Conservation (phyloP, 805 yeast genomes). For the Kuraishia borneana region DNA sequence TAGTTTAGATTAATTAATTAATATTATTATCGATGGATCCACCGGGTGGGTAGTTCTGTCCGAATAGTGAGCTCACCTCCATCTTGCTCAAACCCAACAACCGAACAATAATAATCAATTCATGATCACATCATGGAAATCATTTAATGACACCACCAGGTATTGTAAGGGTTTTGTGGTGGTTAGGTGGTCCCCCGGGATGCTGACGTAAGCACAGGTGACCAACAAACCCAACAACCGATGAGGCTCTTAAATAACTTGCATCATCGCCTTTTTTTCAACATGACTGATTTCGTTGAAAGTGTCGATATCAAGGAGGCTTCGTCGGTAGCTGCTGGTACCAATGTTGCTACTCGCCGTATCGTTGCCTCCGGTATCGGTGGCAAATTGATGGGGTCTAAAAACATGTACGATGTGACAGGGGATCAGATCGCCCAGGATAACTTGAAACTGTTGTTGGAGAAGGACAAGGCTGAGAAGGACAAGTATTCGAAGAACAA, state of each 20-base stretch:
- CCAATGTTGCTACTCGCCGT: constrained; percentile 57
- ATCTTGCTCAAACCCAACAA: too few relatives aligned
- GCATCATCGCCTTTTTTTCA: not conserved
- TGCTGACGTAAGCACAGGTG: too few relatives aligned
- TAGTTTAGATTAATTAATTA: too few relatives aligned
- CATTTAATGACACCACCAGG: too few relatives aligned
- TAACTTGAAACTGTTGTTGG: constrained; percentile 33
- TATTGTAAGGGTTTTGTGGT: too few relatives aligned
- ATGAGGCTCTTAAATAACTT: not conserved
- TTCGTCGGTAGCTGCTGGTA: constrained; percentile 74
- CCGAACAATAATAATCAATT: too few relatives aligned
- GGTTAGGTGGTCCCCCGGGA: too few relatives aligned
- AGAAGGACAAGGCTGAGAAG: constrained; percentile 30
- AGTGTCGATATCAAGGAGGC: constrained; percentile 55
- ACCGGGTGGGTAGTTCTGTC: too few relatives aligned
- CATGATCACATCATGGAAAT: too few relatives aligned
- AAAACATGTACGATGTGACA: constrained; percentile 54
- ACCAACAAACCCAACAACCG: not conserved
- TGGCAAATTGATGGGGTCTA: constrained; percentile 75
- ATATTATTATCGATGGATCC: too few relatives aligned
- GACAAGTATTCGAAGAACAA: constrained; percentile 26
- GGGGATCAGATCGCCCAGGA: constrained; percentile 51
- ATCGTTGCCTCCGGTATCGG: constrained; percentile 72
- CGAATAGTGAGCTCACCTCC: too few relatives aligned
- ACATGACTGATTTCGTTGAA: constrained; percentile 10